Percentiles rank a stretch among this genome's conserved stretches.
These are phyloP conservation scores for Fragaria nilgerrensis DNA, from an alignment of 306 rosid genomes.

Conservation along the genomic window DNA sequence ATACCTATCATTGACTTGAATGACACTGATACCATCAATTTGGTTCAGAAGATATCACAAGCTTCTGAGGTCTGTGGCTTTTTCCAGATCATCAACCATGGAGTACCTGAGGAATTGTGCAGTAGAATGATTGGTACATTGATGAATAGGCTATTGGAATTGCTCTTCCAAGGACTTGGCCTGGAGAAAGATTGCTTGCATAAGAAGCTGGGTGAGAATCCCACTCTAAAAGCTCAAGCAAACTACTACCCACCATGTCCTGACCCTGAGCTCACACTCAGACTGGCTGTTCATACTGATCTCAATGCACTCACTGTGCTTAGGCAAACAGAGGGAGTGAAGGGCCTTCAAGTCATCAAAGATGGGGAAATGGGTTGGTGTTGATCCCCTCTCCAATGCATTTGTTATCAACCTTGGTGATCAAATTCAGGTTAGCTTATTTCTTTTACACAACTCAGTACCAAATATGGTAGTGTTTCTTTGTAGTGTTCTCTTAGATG, in stretches of 20 bases:
- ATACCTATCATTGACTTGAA: constrained; percentile 49
- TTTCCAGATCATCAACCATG: constrained; percentile 51
- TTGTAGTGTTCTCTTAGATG: background rate
- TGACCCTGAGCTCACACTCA: constrained; percentile 36
- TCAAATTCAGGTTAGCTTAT: constrained; percentile 43
- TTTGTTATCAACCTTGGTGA: constrained; percentile 51
- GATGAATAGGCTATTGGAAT: constrained; percentile 35
- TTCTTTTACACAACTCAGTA: background rate
- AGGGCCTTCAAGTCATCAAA: constrained; percentile 50
- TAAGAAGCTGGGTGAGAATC: constrained; percentile 36
- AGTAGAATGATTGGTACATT: constrained; percentile 27
- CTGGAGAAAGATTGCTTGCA: constrained; percentile 31
- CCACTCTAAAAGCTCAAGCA: constrained; percentile 37
- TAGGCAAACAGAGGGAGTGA: constrained; percentile 29
- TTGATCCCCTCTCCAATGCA: constrained; percentile 39
- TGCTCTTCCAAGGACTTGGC: constrained; percentile 49
- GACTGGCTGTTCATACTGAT: constrained; percentile 39
- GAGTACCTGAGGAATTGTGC: constrained; percentile 39
- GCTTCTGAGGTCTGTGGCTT: constrained; percentile 53
- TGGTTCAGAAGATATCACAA: constrained; percentile 34
- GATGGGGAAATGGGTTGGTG: constrained; percentile 47
- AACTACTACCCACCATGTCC: constrained; percentile 43
- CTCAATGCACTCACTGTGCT: constrained; percentile 34
- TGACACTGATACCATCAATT: background rate
- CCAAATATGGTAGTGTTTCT: background rate